Base-by-base conservation (phyloP, 202 grass and related monocot species). In the Musa balbisiana region DNA sequence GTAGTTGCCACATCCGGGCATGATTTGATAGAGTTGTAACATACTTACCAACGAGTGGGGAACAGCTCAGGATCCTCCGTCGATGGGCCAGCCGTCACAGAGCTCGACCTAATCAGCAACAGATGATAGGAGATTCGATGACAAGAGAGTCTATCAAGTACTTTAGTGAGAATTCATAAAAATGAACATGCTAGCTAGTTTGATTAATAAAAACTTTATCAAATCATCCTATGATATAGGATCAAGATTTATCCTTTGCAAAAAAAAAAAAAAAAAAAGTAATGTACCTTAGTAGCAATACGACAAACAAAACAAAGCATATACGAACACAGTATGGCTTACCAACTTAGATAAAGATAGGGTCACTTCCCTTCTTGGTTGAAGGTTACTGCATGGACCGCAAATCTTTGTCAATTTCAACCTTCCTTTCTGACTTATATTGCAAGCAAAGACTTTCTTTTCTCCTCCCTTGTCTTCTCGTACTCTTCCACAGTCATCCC, bases 401-500 rank as follows among this genome's bases (percentile, higher is more conserved):
- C 64, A 93, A 75, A 1, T 93, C 93, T 82, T 93, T 86, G 49
- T 97, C 90, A 8, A 93, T 55, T 53, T 91, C 88, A 76, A 97
- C 93, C 75, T 93, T 93, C 26, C 93, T 92, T 76, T 97, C 86
- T 25, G 93, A 78, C 81, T 87, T 97, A 9, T 43, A 88, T 74
- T 17, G 82, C 80, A 53, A 85, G 78, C 21, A 91, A 73, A 56
- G 84, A 86, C 70, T 89, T 91, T 50, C 90, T 71, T 76, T 91
- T 97, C 80, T 91, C 90, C 82, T 92, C 93, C 65, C 76, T 20
- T 11, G 87, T 53, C 69, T 97, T 97, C 76, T 97, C 90, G 71
- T 97, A 97, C 69, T 97, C 93, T 75, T 97, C 93, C 75, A 92
- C 71, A 58, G 93, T 97, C 90, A 97, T 92, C 59, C 92, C 93